A percentile compares a stretch with the other conserved stretches of the same genome.
These are phyloP conservation scores for Myxozyma neglecta DNA, from an alignment of 805 yeast species.

Conservation along the genomic window DNA sequence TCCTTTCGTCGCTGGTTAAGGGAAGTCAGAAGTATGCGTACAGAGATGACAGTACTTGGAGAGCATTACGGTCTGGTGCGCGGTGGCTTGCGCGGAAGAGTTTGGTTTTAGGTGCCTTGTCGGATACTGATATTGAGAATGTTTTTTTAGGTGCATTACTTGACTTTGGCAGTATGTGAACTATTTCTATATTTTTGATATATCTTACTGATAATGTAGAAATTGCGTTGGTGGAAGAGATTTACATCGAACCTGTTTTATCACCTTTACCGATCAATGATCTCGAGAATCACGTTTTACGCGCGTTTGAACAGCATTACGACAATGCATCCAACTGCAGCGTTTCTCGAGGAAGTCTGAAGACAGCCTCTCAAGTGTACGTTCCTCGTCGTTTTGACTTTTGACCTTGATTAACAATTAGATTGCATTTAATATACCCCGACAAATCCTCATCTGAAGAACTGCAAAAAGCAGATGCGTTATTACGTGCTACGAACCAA, in stretches of 20 bases:
- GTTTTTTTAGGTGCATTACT: constrained; percentile 23
- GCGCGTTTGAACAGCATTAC: constrained; percentile 46
- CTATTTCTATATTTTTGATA: not conserved
- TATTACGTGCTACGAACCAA: constrained; percentile 37
- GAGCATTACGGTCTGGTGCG: constrained; percentile 20
- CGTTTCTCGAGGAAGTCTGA: constrained; percentile 44
- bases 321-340: constrained; percentile 48
- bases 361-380: constrained; percentile 40
- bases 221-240: constrained; percentile 34
- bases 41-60: constrained; percentile 31
- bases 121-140: constrained; percentile 31
- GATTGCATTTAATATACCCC: constrained; percentile 32
- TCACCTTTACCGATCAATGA: constrained; percentile 23
- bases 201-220: constrained; percentile 1
- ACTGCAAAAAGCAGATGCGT: constrained; percentile 29
- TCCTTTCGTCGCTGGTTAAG: constrained; percentile 20
- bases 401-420: not conserved
- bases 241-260: constrained; percentile 14
- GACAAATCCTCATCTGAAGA: constrained; percentile 9
- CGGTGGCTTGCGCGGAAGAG: constrained; percentile 27
- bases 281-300: constrained; percentile 27
- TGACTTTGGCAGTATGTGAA: constrained; percentile 25
- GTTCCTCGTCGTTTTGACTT: not conserved
- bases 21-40: constrained; percentile 28
- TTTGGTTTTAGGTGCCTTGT: constrained; percentile 30